Evolutionary conservation across 2,329 filamentous ascomycete species (phyloP), one percentile per base, ranked within the genome.

Genomic region (Fusarium sp.): DNA sequence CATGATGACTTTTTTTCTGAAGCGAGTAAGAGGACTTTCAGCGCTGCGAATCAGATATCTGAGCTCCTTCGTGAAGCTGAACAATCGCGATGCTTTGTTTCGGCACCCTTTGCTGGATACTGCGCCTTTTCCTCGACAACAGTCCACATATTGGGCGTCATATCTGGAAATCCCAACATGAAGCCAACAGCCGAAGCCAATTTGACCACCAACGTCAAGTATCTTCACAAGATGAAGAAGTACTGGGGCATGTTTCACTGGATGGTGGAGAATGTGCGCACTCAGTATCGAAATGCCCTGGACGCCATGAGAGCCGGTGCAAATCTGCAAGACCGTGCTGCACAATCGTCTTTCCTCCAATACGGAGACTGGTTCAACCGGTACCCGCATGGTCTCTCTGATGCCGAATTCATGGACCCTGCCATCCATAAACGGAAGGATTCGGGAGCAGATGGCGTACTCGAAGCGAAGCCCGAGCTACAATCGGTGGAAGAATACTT

Each of bases 181-280:
- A 94, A 97, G 80, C 88, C 89, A 18, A 89, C 90, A 13, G 94
- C 94, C 13, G 97, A 97, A 83, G 90, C 91, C 73, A 95, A 97
- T 78, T 86, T 98, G 21, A 91, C 93, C 2, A 93, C 92, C 73
- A 98, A 97, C 74, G 93, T 98, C 77, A 94, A 93, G 78, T 98
- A 96, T 77, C 84, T 99, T 49, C 92, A 93, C 61, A 96, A 94
- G 82, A 97, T 98, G 94, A 98, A 97, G 86, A 94, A 94, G 68
- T 95, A 96, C 78, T 99, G 96, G 96, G 96, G 96, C 68, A 97
- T 98, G 93, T 98, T 98, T 80, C 94, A 97, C 80, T 98, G 95
- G 84, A 95, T 98, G 89, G 92, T 94, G 2, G 95, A 98, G 80
- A 96, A 96, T 78, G 88, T 98, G 40, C 95, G 96, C 67, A 93